Evolutionary conservation across 1,284 basidiomycete species (phyloP).

Genomic region (Apiotrichum porosum): DNA sequence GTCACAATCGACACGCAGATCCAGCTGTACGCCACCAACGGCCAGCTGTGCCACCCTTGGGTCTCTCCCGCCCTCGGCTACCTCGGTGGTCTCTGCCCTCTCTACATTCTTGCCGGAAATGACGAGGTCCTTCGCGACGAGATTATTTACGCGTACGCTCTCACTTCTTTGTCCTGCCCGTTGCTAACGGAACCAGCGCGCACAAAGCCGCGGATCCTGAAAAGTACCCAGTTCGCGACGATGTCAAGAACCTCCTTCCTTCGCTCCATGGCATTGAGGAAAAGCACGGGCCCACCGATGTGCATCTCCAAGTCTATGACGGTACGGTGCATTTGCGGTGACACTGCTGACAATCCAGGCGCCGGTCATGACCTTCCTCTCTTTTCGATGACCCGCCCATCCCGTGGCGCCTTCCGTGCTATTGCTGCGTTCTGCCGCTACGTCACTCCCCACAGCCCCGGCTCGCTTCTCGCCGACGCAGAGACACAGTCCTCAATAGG

Average conservation of each 20-base stretch:
- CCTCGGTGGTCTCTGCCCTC: slow-evolving; percentile 83
- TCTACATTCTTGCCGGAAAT: slow-evolving; percentile 80
- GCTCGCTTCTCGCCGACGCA: too few relatives aligned
- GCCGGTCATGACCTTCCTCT: slow-evolving; percentile 62
- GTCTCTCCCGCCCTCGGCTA: slow-evolving; percentile 78
- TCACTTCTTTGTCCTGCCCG: neutral
- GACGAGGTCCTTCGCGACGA: slow-evolving; percentile 91
- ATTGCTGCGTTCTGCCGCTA: slow-evolving; percentile 50
- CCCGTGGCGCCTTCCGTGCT: slow-evolving; percentile 36
- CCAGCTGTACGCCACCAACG: slow-evolving; percentile 85
- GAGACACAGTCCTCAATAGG: too few relatives aligned
- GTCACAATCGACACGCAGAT: slow-evolving; percentile 57
- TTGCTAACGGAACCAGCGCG: slow-evolving; percentile 56
- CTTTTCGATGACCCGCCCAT: slow-evolving; percentile 73
- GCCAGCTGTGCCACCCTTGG: slow-evolving; percentile 74
- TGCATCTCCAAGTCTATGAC: slow-evolving; percentile 74
- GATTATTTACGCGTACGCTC: slow-evolving; percentile 73
- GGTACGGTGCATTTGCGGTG: slow-evolving; percentile 32
- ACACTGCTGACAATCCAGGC: too few relatives aligned
- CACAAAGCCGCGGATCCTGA: slow-evolving; percentile 87
- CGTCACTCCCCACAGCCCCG: slow-evolving; percentile 33
- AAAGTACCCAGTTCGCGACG: slow-evolving; percentile 62
- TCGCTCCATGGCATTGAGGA: slow-evolving; percentile 61
- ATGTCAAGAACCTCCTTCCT: slow-evolving; percentile 62
- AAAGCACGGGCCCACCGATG: slow-evolving; percentile 65